Conservation (phyloP, 2,329 filamentous ascomycete genomes). For the Neofusicoccum kwambonambiense region DNA sequence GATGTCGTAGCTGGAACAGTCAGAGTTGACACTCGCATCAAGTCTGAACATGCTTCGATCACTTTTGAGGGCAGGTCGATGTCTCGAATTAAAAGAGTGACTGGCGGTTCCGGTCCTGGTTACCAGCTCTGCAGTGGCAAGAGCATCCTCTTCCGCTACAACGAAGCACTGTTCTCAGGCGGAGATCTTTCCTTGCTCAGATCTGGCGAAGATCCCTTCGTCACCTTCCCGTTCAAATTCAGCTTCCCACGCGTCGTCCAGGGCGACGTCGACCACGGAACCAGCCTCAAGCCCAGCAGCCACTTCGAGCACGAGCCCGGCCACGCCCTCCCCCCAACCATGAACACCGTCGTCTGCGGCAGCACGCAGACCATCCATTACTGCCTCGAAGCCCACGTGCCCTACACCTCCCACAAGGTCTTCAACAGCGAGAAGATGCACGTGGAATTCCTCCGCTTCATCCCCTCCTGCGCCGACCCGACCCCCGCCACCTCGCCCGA, state of each 20-base stretch:
- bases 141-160: no score
- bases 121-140: no score
- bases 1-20: no score
- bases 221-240: constrained; percentile 27
- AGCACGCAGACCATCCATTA: constrained; percentile 24
- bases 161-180: no score
- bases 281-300: constrained; percentile 15
- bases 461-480: constrained; percentile 20
- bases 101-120: no score
- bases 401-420: constrained; percentile 18
- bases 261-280: constrained; percentile 13
- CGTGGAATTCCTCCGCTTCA: constrained; percentile 20
- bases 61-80: no score
- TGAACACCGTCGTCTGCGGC: constrained; percentile 22
- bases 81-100: no score
- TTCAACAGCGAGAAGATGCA: constrained; percentile 21
- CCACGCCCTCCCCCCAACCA: constrained; percentile 24
- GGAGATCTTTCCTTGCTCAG: no score
- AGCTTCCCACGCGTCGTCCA: constrained; percentile 25
- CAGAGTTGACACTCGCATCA: no score
- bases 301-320: constrained; percentile 21
- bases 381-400: constrained; percentile 24
- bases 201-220: not conserved
- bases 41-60: no score
- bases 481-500: not conserved